Evolutionary conservation across 345 rosid species (phyloP), one percentile per base, ranked within the genome.

Genomic region (Eucalyptus virginea): DNA sequence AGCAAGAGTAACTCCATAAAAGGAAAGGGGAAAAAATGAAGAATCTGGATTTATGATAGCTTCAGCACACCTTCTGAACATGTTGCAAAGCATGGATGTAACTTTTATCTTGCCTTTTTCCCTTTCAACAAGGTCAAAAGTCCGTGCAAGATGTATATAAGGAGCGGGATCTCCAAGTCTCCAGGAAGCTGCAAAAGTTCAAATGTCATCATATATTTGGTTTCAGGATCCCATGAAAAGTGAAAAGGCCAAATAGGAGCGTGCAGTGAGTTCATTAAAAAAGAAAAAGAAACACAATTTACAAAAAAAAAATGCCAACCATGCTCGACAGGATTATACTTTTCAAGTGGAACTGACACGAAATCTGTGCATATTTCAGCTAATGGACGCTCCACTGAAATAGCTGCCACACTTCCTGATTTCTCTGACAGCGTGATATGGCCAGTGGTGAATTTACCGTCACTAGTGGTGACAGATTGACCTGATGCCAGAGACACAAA

Each of bases 31-130:
- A 50, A 34, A 86, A 77, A 85, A 89, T 90, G 67, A 26, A 48
- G 26, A 86, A 37, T 40, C 83, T 21, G 45, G 47, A 37, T 23
- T 37, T 19, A 10, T 37, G 1, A 34, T 37, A 37, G 45, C 15
- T 50, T 83, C 56, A 87, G 50, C 32, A 86, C 50, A 96, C 99
- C 99, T 96, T 94, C 99, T 94, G 92, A 97, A 96, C 99, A 97
- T 97, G 91, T 96, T 97, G 94, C 99, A 95, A 88, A 97, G 92
- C 95, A 96, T 95, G 86, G 96, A 94, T 90, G 94, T 95, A 91
- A 97, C 98, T 93, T 95, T 97, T 88, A 94, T 96, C 95, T 94
- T 97, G 60, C 99, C 98, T 51, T 92, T 97, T 94, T 97, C 98
- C 91, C 92, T 92, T 90, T 95, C 98, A 88, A 96, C 96, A 65